Evolutionary conservation across 1,139 yeast species (phyloP), one percentile per base, ranked within the genome.

Genomic region (Blastobotrys illinoisensis): DNA sequence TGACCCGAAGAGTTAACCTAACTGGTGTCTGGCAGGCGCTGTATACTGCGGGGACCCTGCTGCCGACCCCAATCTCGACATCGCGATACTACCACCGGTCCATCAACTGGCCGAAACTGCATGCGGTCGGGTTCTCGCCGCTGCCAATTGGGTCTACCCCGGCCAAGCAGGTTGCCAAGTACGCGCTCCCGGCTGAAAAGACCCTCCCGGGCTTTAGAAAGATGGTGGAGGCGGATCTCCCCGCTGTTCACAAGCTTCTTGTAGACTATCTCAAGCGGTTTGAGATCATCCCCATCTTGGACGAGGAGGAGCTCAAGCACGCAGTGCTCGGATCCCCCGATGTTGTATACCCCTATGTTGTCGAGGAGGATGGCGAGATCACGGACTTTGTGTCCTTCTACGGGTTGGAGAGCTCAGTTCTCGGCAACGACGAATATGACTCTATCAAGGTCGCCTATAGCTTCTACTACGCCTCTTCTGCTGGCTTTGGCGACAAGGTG

Each of bases 51-150:
- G 99, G 99, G 5, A 81, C 85, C 5, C 84, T 89, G 5, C 77
- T 93, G 58, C 99, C 99, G 18, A 85, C 93, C 20, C 99, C 99
- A 0, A 80, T 93, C 7, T 76, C 96, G n/a, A 84, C 89, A 1
- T 85, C 96, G 68, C 81, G 98, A 60, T 95, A 95, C 71, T 87
- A 88, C 51, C 99, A 93, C 72, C 86, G 99, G 63, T 95, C 98
- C 2, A 75, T 93, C 60, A 87, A 93, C 69, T 93, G 99, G 99
- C 75, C 82, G 19, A 93, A 89, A 67, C 78, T 93, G 36, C 78
- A 86, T 65, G 97, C 89, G 54, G 96, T 90, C 51, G 98, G 97
- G 0, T 95, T 93, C 65, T 68, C 77, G 3, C 85, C 83, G 56
- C 76, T 90, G 56, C 97, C 97, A 2, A 74, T 80, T n/a, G 80